These are phyloP conservation scores for Alternaria alternata DNA, from an alignment of 2,329 filamentous ascomycete species.

Conservation along the genomic window DNA sequence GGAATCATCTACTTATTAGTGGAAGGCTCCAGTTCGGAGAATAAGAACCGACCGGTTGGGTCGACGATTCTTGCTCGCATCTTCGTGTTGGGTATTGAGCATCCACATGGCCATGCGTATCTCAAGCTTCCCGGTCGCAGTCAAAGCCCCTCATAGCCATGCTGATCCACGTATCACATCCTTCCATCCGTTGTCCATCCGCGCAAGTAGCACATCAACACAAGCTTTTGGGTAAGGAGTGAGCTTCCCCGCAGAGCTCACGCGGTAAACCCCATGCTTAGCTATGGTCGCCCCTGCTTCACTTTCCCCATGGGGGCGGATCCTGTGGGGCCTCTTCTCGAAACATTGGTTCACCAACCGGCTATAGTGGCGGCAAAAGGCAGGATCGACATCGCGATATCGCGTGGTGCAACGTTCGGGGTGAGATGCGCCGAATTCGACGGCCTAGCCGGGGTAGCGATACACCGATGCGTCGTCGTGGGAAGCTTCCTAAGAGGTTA, in stretches of 20 bases:
- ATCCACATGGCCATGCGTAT: background rate
- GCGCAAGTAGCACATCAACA: background rate
- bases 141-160: background rate
- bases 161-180: constrained; percentile 16
- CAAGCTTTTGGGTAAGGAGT: constrained; percentile 2
- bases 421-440: constrained; percentile 18
- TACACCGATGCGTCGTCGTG: constrained; percentile 17
- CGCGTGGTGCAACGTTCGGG: constrained; percentile 13
- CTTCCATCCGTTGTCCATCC: background rate
- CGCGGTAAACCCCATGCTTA: background rate
- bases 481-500: constrained; percentile 14
- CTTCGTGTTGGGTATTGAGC: background rate
- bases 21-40: background rate
- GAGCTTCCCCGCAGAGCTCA: constrained; percentile 17
- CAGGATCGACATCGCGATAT: constrained; percentile 13
- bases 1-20: constrained; percentile 10
- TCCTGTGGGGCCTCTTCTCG: constrained; percentile 11
- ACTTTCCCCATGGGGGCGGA: constrained; percentile 17
- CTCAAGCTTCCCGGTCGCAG: background rate
- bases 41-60: constrained; percentile 8
- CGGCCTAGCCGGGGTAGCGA: constrained; percentile 10
- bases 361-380: constrained; percentile 8
- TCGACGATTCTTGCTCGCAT: background rate
- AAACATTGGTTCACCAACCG: background rate
- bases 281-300: background rate